Base-by-base conservation (phyloP, 208 protist species). In the Trypanosoma boissoni region DNA sequence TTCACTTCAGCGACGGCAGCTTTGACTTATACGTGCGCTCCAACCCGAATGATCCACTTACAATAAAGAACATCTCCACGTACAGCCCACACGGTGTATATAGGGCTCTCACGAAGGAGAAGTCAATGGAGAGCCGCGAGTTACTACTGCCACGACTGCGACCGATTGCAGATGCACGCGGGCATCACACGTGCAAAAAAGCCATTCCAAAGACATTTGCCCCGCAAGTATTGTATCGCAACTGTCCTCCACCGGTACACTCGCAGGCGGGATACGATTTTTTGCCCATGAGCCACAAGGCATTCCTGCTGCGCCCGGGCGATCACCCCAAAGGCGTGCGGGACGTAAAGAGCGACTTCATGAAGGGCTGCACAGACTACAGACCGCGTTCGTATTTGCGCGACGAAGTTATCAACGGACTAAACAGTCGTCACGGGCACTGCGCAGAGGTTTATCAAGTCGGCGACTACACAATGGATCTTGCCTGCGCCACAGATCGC, bases 181-280 rank as follows among this genome's bases (percentile, higher is more conserved):
- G 87, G 20, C 81, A 90, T 70, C 59, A 80, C 72, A 74, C 72
- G 18, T 70, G 64, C 46, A 39, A 42, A 23, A 80, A 80, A 66
- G 51, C 51, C n/a, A 62, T 64, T 3, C 81, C 76, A 12, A 69
- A 72, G 55, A 82, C 76, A 50, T 94, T 94, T 52, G 80, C 84
- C 0, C 83, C 87, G 3, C 72, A 91, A 68, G 64, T 73, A 46
- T 61, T 94, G 23, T 91, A 90, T 80, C 70, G 74, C 61, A 74
- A 86, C 24, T 86, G 74, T 58, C 87, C 87, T 1, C 83, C 83
- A 16, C 87, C 87, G 48, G 75, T 91, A 23, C 62, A 84, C 31
- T 78, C 76, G 26, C 80, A 91, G 73, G 76, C 80, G 12, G 87
- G 87, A 57, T 94, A 88, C 66, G 84, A 89, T 69, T 94, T 94